A percentile compares a stretch with the other conserved stretches of the same genome.
phyloP scores from a whole-genome alignment of 495 filamentous ascomycete species.

The Lasiosphaeris hirsuta region DNA sequence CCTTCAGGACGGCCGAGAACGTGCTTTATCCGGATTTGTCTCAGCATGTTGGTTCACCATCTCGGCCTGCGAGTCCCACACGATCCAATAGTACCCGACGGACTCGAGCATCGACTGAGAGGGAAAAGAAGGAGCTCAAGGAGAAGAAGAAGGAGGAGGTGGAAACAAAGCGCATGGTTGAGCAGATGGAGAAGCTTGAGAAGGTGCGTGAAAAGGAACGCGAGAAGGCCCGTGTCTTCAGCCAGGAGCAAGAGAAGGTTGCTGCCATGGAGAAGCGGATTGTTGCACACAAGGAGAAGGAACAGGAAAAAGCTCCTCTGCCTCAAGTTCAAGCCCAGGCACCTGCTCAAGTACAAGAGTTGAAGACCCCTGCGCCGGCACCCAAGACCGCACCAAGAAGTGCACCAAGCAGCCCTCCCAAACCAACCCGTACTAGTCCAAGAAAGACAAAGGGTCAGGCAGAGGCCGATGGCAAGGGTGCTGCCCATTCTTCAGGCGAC shows the following conservation, averaged over 20 bases:
- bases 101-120: conserved; percentile 67
- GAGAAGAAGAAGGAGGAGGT: conserved; percentile 52
- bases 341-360: conserved; percentile 14
- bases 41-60: conserved; percentile 29
- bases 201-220: conserved; percentile 54
- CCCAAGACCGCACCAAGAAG: conserved; percentile 19
- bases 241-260: conserved; percentile 53
- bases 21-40: conserved; percentile 45
- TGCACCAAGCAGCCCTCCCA: conserved; percentile 30
- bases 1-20: conserved; percentile 33
- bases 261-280: conserved; percentile 15
- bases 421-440: conserved; percentile 47
- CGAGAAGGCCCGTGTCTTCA: conserved; percentile 59
- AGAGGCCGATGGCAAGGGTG: conserved; percentile 39
- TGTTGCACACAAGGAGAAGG: conserved; percentile 10
- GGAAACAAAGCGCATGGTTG: conserved; percentile 42
- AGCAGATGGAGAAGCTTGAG: conserved; percentile 56
- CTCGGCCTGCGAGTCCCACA: conserved; percentile 35
- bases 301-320: conserved; percentile 13
- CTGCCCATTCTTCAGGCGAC: conserved; percentile 35
- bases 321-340: conserved; percentile 10
- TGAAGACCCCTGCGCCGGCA: conserved; percentile 24
- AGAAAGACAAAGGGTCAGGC: conserved; percentile 48
- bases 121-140: conserved; percentile 59
- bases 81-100: conserved; percentile 57